Evolutionary conservation across 805 yeast genomes (phyloP), one percentile per base, ranked within the genome.

Genomic region (Debaryomyces castellii): DNA sequence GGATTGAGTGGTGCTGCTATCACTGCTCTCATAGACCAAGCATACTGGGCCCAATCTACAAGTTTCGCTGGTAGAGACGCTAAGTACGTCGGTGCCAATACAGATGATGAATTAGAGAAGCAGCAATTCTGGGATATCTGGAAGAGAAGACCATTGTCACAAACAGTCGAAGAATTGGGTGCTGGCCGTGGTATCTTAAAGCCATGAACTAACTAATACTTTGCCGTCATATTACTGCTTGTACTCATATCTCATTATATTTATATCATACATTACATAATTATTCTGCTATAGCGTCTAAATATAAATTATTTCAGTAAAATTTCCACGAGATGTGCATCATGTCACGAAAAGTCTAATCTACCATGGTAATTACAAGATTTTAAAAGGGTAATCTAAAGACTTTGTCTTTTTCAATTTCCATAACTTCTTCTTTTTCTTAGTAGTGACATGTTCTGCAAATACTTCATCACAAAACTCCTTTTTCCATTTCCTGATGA

Each of bases 351-450:
- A n/a, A n/a, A n/a, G n/a, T n/a, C n/a, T n/a, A n/a, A n/a, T n/a
- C n/a, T n/a, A n/a, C n/a, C n/a, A n/a, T n/a, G n/a, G 3, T 30
- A 30, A 30, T 35, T 21, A 35, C 14, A 35, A 18, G 7, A 43
- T 45, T 57, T 84, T 87, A 66, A 83, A 92, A 4, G 98, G 98
- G 62, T 91, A 91, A 52, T 88, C 96, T 50, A 90, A 82, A 14
- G 76, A 72, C 52, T 87, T 85, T 58, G 83, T 94, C 59, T 85
- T 87, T 63, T 96, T 82, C 55, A 72, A 60, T 63, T 88, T 85
- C 98, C 98, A 92, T 47, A 89, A 80, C 73, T 86, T 89, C 81
- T 86, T 87, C 82, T 87, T 89, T 73, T 79, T 84, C 72, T 87
- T 88, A 17, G 88, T 87, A 8, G 81, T 77, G 18, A 83, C 82